Base-by-base conservation (phyloP, 1,284 basidiomycete genomes). In the Ceratobasidium sp. region DNA sequence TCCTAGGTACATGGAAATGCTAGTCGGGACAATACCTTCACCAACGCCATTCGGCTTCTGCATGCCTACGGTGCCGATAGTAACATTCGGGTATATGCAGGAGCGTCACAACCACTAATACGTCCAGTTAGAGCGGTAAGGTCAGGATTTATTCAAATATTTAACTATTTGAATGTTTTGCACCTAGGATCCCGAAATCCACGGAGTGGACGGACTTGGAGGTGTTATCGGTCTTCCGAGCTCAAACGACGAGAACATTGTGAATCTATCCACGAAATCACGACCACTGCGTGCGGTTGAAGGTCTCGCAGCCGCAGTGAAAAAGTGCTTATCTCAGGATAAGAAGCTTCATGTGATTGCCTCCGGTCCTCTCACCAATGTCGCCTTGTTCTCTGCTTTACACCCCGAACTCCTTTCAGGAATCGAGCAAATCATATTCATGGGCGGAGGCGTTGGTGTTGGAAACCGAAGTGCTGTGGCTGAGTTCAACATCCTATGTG, bases 381-480 rank as follows among this genome's bases (percentile, higher is more conserved):
- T 93, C 47, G 94, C 92, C 0, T 83, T 94, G 1, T 94, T 95
- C 79, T 85, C 92, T 22, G 87, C 87, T 75, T 87, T 89, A 0
- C 91, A 91, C 81, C 89, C 91, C 0, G 89, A 93, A 51, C 83
- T 96, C 8, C 79, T 93, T n/a, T 85, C 85, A 1, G 90, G 86
- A 9, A 84, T 95, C 4, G 90, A 92, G 75, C 88, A 93, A 78
- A 89, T 95, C 74, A 91, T 94, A 3, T 93, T 94, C 79, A 95
- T 96, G 94, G 94, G 94, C n/a, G 94, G 94, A 48, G 75, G 89
- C 0, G 89, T 93, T n/a, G 93, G 93, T 3, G 80, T 93, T 15
- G 94, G 93, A 0, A 95, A 95, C 79, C 84, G 90, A 56, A 90
- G 90, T n/a, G 84, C 93, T 15, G 90, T 89, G 15, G 92, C 92